Conservation (phyloP, 345 rosid genomes). For the Cardiospermum halicacabum region DNA sequence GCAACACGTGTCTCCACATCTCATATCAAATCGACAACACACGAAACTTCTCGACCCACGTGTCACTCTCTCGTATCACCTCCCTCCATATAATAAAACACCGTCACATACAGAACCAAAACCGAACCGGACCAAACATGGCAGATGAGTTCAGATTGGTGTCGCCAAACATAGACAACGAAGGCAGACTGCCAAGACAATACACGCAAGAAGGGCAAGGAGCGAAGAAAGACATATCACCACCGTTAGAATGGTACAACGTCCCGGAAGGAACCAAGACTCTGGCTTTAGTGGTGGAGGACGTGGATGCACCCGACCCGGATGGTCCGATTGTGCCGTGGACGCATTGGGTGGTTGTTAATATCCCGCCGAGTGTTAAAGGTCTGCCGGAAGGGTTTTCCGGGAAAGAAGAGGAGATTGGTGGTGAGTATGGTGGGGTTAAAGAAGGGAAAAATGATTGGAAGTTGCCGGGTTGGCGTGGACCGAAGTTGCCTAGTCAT, state of each 20-base stretch:
- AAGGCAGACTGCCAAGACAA: conserved; percentile 67
- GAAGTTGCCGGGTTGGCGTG: conserved; percentile 80
- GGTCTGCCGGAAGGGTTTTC: conserved; percentile 76
- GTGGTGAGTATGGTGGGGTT: conserved; percentile 34
- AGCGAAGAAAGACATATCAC: conserved; percentile 46
- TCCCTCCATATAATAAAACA: neutral
- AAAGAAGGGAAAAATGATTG: conserved; percentile 70
- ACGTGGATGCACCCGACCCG: conserved; percentile 75
- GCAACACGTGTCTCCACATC: conserved; percentile 16
- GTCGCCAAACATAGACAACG: conserved; percentile 44
- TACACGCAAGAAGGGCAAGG: conserved; percentile 75
- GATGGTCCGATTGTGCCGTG: conserved; percentile 58
- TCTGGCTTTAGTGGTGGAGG: conserved; percentile 74
- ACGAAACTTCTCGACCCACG: conserved; percentile 23
- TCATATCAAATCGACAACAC: conserved; percentile 18
- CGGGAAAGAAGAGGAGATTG: conserved; percentile 42
- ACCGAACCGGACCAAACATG: conserved; percentile 8
- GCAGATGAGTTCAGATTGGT: conserved; percentile 58
- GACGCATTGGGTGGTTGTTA: conserved; percentile 70
- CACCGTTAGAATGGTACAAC: conserved; percentile 71
- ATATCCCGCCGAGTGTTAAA: conserved; percentile 58
- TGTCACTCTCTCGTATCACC: neutral
- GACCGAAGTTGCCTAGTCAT: conserved; percentile 48
- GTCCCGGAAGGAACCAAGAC: conserved; percentile 61
- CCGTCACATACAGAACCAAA: neutral